Conservation (phyloP, 2,329 filamentous ascomycete species). For the Sporothrix schenckii region DNA sequence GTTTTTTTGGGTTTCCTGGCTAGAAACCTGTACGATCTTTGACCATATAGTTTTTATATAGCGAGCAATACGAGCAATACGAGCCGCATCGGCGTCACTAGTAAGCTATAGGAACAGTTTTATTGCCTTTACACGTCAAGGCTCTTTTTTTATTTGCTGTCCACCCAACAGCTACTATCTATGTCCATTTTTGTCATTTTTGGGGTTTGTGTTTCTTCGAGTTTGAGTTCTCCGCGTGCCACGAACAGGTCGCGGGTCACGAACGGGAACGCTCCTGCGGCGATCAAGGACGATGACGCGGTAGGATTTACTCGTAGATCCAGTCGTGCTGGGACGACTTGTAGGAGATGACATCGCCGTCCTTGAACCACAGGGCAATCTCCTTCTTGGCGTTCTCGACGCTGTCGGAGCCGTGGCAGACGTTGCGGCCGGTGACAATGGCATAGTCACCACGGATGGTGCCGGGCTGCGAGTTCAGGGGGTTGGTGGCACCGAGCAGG, state of each 20-base stretch:
- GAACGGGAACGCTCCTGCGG: not conserved
- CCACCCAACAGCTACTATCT: not conserved
- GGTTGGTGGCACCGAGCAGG: slow-evolving; percentile 99
- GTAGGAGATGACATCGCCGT: slow-evolving; percentile 81
- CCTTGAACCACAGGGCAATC: slow-evolving; percentile 97
- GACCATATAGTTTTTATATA: not conserved
- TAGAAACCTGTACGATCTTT: not conserved
- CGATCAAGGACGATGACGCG: not conserved
- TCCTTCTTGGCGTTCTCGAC: slow-evolving; percentile 99
- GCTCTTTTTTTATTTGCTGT: slow-evolving; percentile 15
- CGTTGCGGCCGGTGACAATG: slow-evolving; percentile 92
- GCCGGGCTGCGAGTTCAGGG: slow-evolving; percentile 86
- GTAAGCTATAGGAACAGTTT: not conserved
- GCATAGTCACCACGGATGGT: slow-evolving; percentile 95
- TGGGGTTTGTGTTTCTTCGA: not conserved
- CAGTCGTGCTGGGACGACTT: slow-evolving; percentile 84
- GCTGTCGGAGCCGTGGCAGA: slow-evolving; percentile 98
- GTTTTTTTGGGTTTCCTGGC: not conserved
- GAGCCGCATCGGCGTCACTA: no score
- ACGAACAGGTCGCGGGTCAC: not conserved
- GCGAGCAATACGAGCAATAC: not conserved
- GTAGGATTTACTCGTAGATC: slow-evolving; percentile 77
- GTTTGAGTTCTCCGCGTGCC: not conserved
- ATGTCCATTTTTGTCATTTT: not conserved
- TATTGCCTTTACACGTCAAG: not conserved